These are phyloP conservation scores for Aspergillus heteromorphus DNA, from an alignment of 495 filamentous ascomycete species.

Conservation along the genomic window DNA sequence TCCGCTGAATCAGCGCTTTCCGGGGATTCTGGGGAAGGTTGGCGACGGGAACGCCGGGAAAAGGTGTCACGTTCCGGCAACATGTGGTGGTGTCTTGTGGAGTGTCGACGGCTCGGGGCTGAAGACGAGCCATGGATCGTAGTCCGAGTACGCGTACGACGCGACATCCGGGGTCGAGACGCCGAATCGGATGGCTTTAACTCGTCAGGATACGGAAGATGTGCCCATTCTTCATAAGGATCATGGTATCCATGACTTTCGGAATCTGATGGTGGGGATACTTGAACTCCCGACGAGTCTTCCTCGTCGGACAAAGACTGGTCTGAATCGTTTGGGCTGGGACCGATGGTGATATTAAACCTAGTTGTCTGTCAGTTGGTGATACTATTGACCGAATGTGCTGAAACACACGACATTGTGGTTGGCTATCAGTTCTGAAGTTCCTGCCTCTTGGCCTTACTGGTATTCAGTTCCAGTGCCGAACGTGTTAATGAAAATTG, in stretches of 20 bases:
- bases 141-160: slow-evolving; percentile 32
- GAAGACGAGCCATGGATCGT: slow-evolving; percentile 38
- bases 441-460: neutral
- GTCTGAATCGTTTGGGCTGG: slow-evolving; percentile 39
- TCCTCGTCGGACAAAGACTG: slow-evolving; percentile 47
- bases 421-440: neutral
- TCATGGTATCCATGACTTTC: slow-evolving; percentile 49
- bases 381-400: neutral
- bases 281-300: slow-evolving; percentile 49
- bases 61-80: slow-evolving; percentile 32
- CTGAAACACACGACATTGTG: slow-evolving; percentile 17
- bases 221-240: slow-evolving; percentile 48
- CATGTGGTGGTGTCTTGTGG: slow-evolving; percentile 38
- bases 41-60: slow-evolving; percentile 40
- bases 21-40: slow-evolving; percentile 46
- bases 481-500: neutral
- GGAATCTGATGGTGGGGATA: slow-evolving; percentile 38
- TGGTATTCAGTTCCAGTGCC: neutral
- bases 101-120: slow-evolving; percentile 38
- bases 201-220: slow-evolving; percentile 54
- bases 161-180: slow-evolving; percentile 54
- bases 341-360: slow-evolving; percentile 47
- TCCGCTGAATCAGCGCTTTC: slow-evolving; percentile 51
- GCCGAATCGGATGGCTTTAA: slow-evolving; percentile 81
- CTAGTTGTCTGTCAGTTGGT: slow-evolving; percentile 23